These are phyloP conservation scores for Dictyostelium capitatum DNA, from an alignment of 78 protist genomes.

Conservation along the genomic window DNA sequence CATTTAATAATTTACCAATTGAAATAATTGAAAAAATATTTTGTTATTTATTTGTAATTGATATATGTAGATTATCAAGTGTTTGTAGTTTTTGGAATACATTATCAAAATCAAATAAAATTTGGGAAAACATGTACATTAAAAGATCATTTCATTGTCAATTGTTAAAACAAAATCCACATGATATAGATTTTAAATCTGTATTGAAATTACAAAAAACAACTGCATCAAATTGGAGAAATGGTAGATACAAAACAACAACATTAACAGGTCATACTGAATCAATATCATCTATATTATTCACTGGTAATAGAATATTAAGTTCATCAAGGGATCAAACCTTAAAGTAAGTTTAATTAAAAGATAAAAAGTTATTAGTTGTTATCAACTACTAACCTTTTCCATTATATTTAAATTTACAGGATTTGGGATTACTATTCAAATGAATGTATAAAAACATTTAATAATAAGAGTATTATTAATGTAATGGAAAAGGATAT, in stretches of 20 bases:
- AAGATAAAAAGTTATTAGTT: neutral
- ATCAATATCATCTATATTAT: neutral
- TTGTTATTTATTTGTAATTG: conserved; percentile 7
- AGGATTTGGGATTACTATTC: conserved; percentile 59
- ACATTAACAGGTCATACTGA: conserved; percentile 33
- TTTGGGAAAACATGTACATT: conserved; percentile 19
- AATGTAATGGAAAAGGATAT: conserved; percentile 35
- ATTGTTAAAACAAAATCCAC: conserved; percentile 3
- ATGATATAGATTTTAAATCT: conserved; percentile 38
- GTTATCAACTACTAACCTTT: too few relatives aligned
- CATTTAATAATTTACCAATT: conserved; percentile 16
- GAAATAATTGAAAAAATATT: conserved; percentile 32
- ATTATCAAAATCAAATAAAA: conserved; percentile 3
- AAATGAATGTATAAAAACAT: neutral
- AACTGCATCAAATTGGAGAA: conserved; percentile 48
- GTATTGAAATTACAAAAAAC: neutral
- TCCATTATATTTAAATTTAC: too few relatives aligned
- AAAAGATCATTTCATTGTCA: conserved; percentile 32
- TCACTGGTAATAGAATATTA: conserved; percentile 25
- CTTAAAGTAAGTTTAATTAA: neutral
- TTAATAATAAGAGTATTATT: neutral
- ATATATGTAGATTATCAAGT: neutral
- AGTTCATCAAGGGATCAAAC: conserved; percentile 47
- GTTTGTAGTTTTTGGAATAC: conserved; percentile 4
- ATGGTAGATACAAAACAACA: conserved; percentile 23